These are phyloP conservation scores for Tetradesmus obliquus DNA, from an alignment of 139 green algal genomes.

Conservation along the genomic window DNA sequence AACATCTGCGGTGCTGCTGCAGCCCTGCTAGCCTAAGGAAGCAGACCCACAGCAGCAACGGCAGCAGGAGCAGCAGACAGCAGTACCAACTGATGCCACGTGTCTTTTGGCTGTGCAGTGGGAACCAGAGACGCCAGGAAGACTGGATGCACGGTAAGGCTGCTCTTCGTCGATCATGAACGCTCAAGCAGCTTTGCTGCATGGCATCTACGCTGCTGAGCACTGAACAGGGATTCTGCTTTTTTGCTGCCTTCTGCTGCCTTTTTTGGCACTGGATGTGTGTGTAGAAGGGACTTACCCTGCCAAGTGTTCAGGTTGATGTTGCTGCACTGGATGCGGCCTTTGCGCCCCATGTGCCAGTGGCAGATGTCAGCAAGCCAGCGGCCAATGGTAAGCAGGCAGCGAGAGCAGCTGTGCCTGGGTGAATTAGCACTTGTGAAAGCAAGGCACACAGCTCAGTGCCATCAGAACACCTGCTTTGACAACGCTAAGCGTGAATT, in stretches of 20 bases:
- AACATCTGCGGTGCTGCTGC: background rate
- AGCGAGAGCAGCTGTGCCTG: no score
- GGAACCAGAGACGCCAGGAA: background rate
- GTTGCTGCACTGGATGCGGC: background rate
- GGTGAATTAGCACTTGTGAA: no score
- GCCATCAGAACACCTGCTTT: no score
- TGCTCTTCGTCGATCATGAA: no score
- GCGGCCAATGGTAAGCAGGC: background rate
- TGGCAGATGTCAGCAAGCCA: background rate
- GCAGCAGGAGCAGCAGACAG: background rate
- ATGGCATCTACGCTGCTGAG: background rate
- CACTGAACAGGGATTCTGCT: background rate
- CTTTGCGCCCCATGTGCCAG: constrained; percentile 11
- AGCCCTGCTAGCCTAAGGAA: background rate
- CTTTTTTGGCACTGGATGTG: background rate
- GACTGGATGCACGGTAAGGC: constrained; percentile 24
- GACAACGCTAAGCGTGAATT: no score
- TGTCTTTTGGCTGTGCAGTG: constrained; percentile 6
- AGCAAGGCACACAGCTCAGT: no score
- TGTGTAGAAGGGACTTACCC: constrained; percentile 8
- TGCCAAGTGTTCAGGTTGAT: constrained; percentile 8
- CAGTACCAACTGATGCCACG: background rate
- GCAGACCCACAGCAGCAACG: background rate
- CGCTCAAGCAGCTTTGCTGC: background rate
- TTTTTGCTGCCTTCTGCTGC: background rate